A percentile compares a stretch with the other conserved stretches of the same genome.
phyloP scores from a whole-genome alignment of 1,284 basidiomycete genomes.

The Ganoderma multipileum region DNA sequence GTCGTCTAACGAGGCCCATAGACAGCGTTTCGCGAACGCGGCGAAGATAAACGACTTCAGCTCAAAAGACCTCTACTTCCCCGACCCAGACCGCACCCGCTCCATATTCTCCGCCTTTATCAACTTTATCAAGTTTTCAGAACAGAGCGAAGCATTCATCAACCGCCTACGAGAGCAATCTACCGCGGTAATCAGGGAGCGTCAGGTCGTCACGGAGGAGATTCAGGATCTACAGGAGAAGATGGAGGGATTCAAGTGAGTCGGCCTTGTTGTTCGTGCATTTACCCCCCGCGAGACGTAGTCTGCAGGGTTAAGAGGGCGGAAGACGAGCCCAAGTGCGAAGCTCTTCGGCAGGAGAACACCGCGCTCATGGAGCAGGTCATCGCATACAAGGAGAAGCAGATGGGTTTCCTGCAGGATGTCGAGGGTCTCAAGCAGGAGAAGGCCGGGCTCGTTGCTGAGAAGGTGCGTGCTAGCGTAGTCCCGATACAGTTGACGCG shows the following conservation, averaged over 20 bases:
- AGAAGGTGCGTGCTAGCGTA: slow-evolving; percentile 44
- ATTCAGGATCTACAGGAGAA: slow-evolving; percentile 59
- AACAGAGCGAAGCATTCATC: slow-evolving; percentile 71
- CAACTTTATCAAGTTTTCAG: slow-evolving; percentile 91
- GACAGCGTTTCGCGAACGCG: slow-evolving; percentile 70
- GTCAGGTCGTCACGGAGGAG: slow-evolving; percentile 59
- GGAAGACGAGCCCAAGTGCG: slow-evolving; percentile 75
- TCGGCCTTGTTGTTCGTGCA: slow-evolving; percentile 10
- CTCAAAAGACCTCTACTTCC: slow-evolving; percentile 75
- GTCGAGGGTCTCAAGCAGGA: slow-evolving; percentile 75
- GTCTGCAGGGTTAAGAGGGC: slow-evolving; percentile 64
- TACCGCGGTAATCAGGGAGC: slow-evolving; percentile 59
- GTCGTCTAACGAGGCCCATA: slow-evolving; percentile 36
- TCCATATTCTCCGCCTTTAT: slow-evolving; percentile 85
- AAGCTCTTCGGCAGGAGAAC: slow-evolving; percentile 67
- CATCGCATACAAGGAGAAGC: slow-evolving; percentile 71
- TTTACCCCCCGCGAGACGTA: not conserved
- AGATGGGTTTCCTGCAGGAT: slow-evolving; percentile 61
- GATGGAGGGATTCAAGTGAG: slow-evolving; percentile 71
- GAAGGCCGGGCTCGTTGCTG: slow-evolving; percentile 61
- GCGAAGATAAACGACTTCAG: slow-evolving; percentile 84
- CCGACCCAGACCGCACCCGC: slow-evolving; percentile 75
- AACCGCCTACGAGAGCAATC: slow-evolving; percentile 66
- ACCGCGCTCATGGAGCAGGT: slow-evolving; percentile 67
- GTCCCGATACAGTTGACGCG: not conserved